Base-by-base conservation (phyloP, 1,284 basidiomycete species). In the Trametes hirsuta region DNA sequence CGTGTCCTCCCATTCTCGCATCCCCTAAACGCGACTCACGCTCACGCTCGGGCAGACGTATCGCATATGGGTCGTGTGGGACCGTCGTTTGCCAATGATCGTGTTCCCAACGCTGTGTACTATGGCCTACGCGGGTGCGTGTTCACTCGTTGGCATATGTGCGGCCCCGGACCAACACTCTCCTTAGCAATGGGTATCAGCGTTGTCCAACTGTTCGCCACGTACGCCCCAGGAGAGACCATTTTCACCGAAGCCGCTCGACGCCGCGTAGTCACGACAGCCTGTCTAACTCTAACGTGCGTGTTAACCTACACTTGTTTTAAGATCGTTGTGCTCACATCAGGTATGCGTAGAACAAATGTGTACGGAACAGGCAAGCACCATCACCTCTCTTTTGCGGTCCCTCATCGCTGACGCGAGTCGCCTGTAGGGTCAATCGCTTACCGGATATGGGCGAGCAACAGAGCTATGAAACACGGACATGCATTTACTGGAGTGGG, bases 11-110 rank as follows among this genome's bases (percentile, higher is more conserved):
- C 39, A 3, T 9, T 6, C 6, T 44, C 14, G n/a, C 18, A 45
- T 8, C 4, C 15, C 21, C n/a, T 30, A 24, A 39, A 18, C 39
- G 21, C 21, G 22, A 5, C 34, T 53, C 15, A n/a, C 36, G 18
- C 41, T 14, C 18, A 24, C n/a, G 35, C 4, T 6, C 6, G 22
- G 18, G 35, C 30, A 65, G 63, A 65, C 57, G 35, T 59, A 67
- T 36, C 66, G 66, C 11, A 58, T 65, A 3, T 67, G 66, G 66
- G 45, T 61, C 35, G 58, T 65, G 9, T 67, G 66, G 66, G 42
- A 52, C 21, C 53, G 60, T 15, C 59, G 53, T n/a, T 55, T 37
- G 21, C 2, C 36, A 15, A 50, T 65, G 35, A 50, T 66, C 12
- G 53, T 67, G 14, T 64, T 65, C 46, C 66, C 66, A 0, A n/a